Evolutionary conservation across 1,139 yeast species (phyloP).

Genomic region (Lodderomyces theae): DNA sequence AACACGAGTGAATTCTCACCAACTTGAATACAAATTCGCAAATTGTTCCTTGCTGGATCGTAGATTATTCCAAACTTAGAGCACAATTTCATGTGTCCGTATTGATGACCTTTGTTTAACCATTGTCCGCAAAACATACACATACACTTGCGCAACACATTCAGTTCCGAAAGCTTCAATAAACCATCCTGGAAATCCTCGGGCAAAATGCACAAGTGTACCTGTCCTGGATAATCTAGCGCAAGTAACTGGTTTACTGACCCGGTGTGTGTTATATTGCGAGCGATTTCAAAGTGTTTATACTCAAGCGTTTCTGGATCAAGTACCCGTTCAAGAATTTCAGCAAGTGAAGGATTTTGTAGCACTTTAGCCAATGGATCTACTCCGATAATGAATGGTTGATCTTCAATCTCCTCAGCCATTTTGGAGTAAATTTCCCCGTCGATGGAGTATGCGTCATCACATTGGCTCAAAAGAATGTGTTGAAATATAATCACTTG

Average conservation of each 20-base stretch:
- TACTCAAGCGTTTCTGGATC: neutral
- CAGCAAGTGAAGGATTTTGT: slow-evolving; percentile 21
- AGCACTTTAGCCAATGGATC: slow-evolving; percentile 22
- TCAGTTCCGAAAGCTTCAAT: slow-evolving; percentile 25
- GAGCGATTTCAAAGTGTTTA: neutral
- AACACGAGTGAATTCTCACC: slow-evolving; percentile 27
- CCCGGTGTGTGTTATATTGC: neutral
- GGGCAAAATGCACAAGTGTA: slow-evolving; percentile 41
- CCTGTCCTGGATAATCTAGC: slow-evolving; percentile 38
- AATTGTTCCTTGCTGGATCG: slow-evolving; percentile 37
- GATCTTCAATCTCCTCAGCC: slow-evolving; percentile 6
- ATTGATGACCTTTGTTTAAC: slow-evolving; percentile 17
- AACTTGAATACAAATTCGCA: slow-evolving; percentile 38
- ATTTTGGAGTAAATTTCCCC: neutral
- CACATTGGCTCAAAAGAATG: slow-evolving; percentile 25
- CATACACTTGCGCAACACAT: slow-evolving; percentile 24
- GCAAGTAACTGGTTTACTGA: slow-evolving; percentile 15
- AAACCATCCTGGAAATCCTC: slow-evolving; percentile 26
- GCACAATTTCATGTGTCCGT: slow-evolving; percentile 28
- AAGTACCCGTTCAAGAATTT: slow-evolving; percentile 14
- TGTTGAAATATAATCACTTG: slow-evolving; percentile 36
- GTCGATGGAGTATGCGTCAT: slow-evolving; percentile 23
- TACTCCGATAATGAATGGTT: slow-evolving; percentile 5
- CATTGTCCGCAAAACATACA: slow-evolving; percentile 35
- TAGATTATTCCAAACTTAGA: slow-evolving; percentile 40